Percentiles rank a stretch among this genome's conserved stretches.
Conservation (phyloP, 2,329 filamentous ascomycete species). For the Aspergillus awamori region DNA sequence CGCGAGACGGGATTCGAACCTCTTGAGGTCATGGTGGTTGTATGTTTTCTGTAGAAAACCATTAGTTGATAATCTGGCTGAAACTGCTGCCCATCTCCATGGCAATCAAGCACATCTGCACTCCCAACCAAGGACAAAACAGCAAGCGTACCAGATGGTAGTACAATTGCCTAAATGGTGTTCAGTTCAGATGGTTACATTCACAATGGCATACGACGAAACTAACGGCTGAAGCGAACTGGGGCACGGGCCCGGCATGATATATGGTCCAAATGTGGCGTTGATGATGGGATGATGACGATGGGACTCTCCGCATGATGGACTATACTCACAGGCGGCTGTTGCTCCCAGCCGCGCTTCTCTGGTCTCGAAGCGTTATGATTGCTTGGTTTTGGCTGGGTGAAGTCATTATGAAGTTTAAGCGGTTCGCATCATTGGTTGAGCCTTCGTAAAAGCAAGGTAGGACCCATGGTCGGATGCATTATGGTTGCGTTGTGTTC, state of each 20-base stretch:
- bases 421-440: too few relatives aligned
- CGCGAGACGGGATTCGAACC: slow-evolving; percentile 27
- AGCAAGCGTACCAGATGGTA: slow-evolving; percentile 13
- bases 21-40: slow-evolving; percentile 32
- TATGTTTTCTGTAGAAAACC: background rate
- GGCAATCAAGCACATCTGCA: background rate
- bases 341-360: background rate
- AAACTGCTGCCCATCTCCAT: background rate
- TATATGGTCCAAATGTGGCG: slow-evolving; percentile 26
- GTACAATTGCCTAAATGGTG: background rate
- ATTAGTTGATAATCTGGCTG: background rate
- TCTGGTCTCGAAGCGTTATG: background rate
- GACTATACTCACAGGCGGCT: background rate
- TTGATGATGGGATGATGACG: slow-evolving; percentile 37
- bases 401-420: too few relatives aligned
- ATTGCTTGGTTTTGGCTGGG: background rate
- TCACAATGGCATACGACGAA: background rate
- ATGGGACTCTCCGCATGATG: slow-evolving; percentile 18
- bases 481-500: too few relatives aligned
- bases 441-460: too few relatives aligned
- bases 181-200: background rate
- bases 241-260: background rate
- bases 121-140: background rate
- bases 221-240: background rate
- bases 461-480: too few relatives aligned